Conservation (phyloP, 306 rosid species). For the Glycine latifolia region DNA sequence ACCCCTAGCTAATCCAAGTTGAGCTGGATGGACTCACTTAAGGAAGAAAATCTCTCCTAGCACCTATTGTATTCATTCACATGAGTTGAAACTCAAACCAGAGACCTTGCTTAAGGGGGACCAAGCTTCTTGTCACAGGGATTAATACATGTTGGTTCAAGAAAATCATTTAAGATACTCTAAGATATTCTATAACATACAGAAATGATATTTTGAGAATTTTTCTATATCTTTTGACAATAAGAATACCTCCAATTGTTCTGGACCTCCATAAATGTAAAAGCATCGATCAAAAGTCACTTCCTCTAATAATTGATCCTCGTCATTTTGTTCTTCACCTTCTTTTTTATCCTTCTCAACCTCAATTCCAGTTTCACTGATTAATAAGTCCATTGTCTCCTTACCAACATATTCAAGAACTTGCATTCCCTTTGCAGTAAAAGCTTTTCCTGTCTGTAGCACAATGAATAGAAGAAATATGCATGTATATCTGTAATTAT, state of each 20-base stretch:
- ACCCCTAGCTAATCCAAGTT: not conserved
- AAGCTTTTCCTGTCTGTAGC: slow-evolving; percentile 88
- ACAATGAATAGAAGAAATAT: slow-evolving; percentile 45
- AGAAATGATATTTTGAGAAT: slow-evolving; percentile 4
- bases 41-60: not conserved
- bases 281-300: slow-evolving; percentile 96
- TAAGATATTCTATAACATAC: not conserved
- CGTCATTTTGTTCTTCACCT: slow-evolving; percentile 58
- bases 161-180: not conserved
- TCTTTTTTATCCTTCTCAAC: slow-evolving; percentile 68
- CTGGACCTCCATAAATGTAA: slow-evolving; percentile 99
- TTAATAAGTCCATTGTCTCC: slow-evolving; percentile 92
- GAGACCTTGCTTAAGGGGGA: not conserved
- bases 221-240: not conserved
- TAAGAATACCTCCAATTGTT: slow-evolving; percentile 88
- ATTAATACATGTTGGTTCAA: not conserved
- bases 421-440: slow-evolving; percentile 96
- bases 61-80: not conserved
- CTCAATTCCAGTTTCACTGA: slow-evolving; percentile 92
- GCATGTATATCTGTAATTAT: slow-evolving; percentile 19
- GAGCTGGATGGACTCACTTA: not conserved
- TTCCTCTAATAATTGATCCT: slow-evolving; percentile 81
- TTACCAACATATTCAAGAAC: slow-evolving; percentile 95
- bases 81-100: not conserved
- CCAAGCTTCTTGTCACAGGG: not conserved